These are phyloP conservation scores for Hevea brasiliensis DNA, from an alignment of 345 rosid species.

Conservation along the genomic window DNA sequence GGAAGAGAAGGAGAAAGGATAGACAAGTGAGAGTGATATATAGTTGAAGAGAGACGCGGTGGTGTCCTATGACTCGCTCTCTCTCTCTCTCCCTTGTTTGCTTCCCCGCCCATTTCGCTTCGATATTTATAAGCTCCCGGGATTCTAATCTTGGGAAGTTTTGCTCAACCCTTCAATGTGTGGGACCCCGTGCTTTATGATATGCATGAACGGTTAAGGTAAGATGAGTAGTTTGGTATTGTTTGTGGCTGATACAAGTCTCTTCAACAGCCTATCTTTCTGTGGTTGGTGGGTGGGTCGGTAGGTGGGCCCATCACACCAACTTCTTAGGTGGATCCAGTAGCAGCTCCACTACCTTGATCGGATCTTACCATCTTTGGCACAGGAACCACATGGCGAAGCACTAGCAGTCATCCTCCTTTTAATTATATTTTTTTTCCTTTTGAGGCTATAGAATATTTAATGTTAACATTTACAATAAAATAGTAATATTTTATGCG, in stretches of 20 bases:
- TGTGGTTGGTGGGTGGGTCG: background rate
- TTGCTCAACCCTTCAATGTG: background rate
- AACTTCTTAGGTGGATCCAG: background rate
- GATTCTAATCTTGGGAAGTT: background rate
- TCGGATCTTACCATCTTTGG: background rate
- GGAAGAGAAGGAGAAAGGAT: background rate
- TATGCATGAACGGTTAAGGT: background rate
- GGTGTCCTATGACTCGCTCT: constrained; percentile 20
- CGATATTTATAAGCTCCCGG: background rate
- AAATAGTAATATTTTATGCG: constrained; percentile 11
- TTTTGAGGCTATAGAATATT: too few relatives aligned
- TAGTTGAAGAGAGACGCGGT: background rate
- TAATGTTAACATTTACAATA: too few relatives aligned
- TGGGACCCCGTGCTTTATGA: background rate
- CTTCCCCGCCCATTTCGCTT: constrained; percentile 2
- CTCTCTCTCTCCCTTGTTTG: background rate
- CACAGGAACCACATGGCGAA: background rate
- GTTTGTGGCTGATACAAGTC: constrained; percentile 2
- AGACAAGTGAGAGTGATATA: background rate
- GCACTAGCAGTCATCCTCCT: background rate
- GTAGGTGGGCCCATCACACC: constrained; percentile 1
- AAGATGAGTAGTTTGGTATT: background rate
- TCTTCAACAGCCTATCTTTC: background rate
- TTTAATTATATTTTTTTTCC: too few relatives aligned
- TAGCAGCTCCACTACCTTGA: background rate